Base-by-base conservation (phyloP, 2,329 filamentous ascomycete genomes). In the Bretziella fagacearum region DNA sequence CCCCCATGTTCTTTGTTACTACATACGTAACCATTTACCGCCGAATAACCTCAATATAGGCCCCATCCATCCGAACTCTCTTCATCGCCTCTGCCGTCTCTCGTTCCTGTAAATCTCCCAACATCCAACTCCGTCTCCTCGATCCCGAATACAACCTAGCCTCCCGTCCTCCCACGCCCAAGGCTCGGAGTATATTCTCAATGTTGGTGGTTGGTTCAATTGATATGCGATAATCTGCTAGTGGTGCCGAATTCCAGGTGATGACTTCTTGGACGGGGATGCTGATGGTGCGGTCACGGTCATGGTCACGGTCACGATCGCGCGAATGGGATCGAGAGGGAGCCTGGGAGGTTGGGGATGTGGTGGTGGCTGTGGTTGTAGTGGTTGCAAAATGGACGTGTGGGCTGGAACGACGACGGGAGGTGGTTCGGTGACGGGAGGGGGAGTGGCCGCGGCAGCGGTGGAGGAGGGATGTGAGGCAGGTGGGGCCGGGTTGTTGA, bases 1-100 rank as follows among this genome's bases (percentile, higher is more conserved):
- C n/a, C n/a, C n/a, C n/a, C n/a, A n/a, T n/a, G n/a, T n/a, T n/a
- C n/a, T n/a, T n/a, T n/a, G n/a, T n/a, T n/a, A n/a, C n/a, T n/a
- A n/a, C 8, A 20, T 22, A 33, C 17, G 18, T 23, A 20, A 36
- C 18, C 13, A 3, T 39, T 10, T 39, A 39, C 35, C 18, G 6
- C 18, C 26, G 25, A 43, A 43, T 43, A 6, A 43, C 40, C 25
- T 43, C 40, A 20, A 43, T 43, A 22, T 43, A 43, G 7, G 40
- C 40, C 13, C 40, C 40, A 17, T 43, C 25, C 6, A 8, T 13
- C 40, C 15, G 18, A 17, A 43, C 15, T 20, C 25, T 43, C 40
- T n/a, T 18, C 25, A 30, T 17, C 7, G n/a, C 27, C 15, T 43
- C 40, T 7, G 8, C 40, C 17, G 8, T 8, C 7, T 20, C 27